A percentile compares a stretch with the other conserved stretches of the same genome.
Evolutionary conservation across 192 early-diverging fungal species (phyloP).

Genomic region (Backusella tarrabulga): DNA sequence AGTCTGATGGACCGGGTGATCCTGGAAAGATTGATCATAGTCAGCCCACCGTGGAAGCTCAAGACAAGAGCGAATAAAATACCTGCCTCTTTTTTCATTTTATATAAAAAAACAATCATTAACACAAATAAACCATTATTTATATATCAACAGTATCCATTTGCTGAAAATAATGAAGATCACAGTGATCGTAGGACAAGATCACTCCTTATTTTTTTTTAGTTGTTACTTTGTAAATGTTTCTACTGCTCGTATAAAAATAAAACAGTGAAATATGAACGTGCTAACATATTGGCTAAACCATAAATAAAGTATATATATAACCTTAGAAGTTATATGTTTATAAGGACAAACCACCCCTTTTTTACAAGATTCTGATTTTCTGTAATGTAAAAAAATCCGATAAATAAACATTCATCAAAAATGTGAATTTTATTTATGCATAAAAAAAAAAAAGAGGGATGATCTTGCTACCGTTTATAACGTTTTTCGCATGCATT

Average conservation of each 20-base stretch:
- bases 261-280: too few species aligned
- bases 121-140: neutral
- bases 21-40: neutral
- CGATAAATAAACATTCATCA: too few species aligned
- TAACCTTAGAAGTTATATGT: neutral
- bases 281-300: neutral
- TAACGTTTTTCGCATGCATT: neutral
- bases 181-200: neutral
- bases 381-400: too few species aligned
- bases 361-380: too few species aligned
- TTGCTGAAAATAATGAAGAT: too few species aligned
- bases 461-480: neutral
- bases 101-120: neutral
- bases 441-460: neutral
- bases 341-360: neutral
- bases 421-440: too few species aligned
- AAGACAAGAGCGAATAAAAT: neutral
- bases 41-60: neutral
- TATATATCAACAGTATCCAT: neutral
- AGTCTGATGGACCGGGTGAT: neutral
- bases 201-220: neutral
- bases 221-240: neutral
- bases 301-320: neutral
- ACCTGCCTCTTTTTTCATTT: neutral
- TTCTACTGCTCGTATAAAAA: neutral